Base-by-base conservation (phyloP, 129 eudicot genomes). In the Lactuca saligna region DNA sequence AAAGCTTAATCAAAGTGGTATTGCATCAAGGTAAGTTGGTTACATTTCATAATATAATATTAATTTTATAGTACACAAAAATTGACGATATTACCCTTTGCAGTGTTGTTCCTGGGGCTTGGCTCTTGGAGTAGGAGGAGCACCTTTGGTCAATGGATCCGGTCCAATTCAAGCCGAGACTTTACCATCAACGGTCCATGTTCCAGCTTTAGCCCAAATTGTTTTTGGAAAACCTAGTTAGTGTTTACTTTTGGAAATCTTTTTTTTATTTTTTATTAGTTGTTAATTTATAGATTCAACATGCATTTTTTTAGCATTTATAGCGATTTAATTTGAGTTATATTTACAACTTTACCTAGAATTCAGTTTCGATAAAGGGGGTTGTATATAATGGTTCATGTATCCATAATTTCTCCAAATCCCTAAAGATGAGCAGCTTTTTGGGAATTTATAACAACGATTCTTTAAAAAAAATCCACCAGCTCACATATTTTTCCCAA, bases 1-100 rank as follows among this genome's bases (percentile, higher is more conserved):
- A 20, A 20, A 93, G 82, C 79, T 93, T 66, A 96, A 93, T 66
- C 95, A 96, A 17, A 93, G 88, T 79, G 97, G 98, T 51, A 81
- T 80, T 59, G 91, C 97, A 12, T 71, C 95, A 34, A 85, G 98
- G 98, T 93, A 34, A 12, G 90, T 65, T 56, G 46, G 29, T 38
- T n/a, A 6, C 31, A 34, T 37, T 69, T 50, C 31, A 54, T 20
- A 20, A 49, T 55, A 12, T 57, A 53, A 61, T 11, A 20, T 20
- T 20, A 0, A 20, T 32, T 25, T 39, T n/a, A 42, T 55, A n/a
- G 0, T 20, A 20, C 25, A 20, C 25, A 20, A 20, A 20, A 20
- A 20, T 20, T 73, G 60, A 79, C 37, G 51, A 39, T 66, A 8
- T 25, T 50, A 29, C 63, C 8, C 31, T 53, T 83, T 20, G 77